phyloP scores from a whole-genome alignment of 495 filamentous ascomycete species.

The Aspergillus bertholletiae region DNA sequence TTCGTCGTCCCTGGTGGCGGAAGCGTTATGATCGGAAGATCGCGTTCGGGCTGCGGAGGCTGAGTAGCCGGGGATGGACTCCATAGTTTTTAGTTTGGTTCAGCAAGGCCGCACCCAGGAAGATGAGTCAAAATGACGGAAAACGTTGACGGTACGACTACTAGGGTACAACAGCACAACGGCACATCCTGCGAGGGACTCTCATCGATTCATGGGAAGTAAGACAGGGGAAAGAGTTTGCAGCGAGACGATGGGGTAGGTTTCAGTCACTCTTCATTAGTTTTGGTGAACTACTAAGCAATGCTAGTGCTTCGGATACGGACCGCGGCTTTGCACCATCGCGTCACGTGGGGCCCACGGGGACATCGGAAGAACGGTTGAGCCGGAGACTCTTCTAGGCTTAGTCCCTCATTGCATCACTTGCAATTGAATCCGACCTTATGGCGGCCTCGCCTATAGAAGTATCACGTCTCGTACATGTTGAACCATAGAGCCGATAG shows the following conservation, averaged over 20 bases:
- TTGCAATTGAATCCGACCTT: background rate
- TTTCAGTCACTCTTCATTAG: background rate
- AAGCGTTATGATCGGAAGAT: conserved; percentile 27
- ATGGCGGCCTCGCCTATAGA: too few species aligned
- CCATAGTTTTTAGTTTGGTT: conserved; percentile 29
- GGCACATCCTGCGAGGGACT: conserved; percentile 12
- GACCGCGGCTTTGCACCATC: conserved; percentile 11
- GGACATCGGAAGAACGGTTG: background rate
- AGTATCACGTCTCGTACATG: too few species aligned
- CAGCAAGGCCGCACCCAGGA: background rate
- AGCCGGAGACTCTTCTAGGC: background rate
- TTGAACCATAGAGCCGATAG: too few species aligned
- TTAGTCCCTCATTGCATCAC: background rate
- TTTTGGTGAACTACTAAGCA: background rate
- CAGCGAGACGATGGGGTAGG: background rate
- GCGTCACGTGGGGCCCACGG: too few species aligned
- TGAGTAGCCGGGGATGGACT: conserved; percentile 34
- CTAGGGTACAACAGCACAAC: background rate
- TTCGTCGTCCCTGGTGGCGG: conserved; percentile 17
- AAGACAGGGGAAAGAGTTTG: background rate
- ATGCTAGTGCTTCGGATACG: conserved; percentile 4
- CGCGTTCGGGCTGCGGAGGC: conserved; percentile 26
- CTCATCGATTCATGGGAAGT: background rate
- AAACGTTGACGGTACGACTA: background rate
- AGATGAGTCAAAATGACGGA: background rate